phyloP scores from a whole-genome alignment of 805 yeast genomes.

The Metschnikowia lachancei region DNA sequence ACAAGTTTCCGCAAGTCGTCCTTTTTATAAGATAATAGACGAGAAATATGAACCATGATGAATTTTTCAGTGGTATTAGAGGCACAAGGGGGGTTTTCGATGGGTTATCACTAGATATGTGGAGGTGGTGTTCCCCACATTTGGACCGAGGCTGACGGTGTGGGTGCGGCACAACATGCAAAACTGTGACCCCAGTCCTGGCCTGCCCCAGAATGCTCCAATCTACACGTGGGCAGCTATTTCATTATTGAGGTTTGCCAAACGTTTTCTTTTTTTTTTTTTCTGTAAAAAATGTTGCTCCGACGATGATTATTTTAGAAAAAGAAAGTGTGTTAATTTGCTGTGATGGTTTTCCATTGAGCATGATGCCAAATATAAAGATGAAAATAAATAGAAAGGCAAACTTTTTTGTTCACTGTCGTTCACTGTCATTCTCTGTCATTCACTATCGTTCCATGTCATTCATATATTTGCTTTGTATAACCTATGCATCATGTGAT shows the following conservation, averaged over 20 bases:
- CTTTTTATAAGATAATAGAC: slow-evolving; percentile 30
- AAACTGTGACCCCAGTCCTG: not conserved
- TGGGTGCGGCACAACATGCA: slow-evolving; percentile 6
- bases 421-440: too few relatives aligned
- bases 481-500: too few relatives aligned
- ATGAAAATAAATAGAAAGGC: too few relatives aligned
- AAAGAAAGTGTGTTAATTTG: too few relatives aligned
- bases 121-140: slow-evolving; percentile 18
- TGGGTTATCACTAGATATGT: not conserved
- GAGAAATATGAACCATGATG: slow-evolving; percentile 36
- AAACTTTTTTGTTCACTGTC: too few relatives aligned
- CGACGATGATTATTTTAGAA: too few relatives aligned
- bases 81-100: not conserved
- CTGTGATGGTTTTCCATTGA: not conserved
- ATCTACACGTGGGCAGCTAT: too few relatives aligned
- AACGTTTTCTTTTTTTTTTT: too few relatives aligned
- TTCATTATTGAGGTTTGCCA: too few relatives aligned
- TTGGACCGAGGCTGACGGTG: slow-evolving; percentile 11
- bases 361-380: not conserved
- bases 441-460: not conserved
- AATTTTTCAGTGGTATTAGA: not conserved
- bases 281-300: too few relatives aligned
- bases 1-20: slow-evolving; percentile 36
- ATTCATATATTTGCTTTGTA: too few relatives aligned
- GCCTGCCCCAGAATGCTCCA: not conserved